Conservation (phyloP, 2,329 filamentous ascomycete species). For the Trichoderma asperellum region DNA sequence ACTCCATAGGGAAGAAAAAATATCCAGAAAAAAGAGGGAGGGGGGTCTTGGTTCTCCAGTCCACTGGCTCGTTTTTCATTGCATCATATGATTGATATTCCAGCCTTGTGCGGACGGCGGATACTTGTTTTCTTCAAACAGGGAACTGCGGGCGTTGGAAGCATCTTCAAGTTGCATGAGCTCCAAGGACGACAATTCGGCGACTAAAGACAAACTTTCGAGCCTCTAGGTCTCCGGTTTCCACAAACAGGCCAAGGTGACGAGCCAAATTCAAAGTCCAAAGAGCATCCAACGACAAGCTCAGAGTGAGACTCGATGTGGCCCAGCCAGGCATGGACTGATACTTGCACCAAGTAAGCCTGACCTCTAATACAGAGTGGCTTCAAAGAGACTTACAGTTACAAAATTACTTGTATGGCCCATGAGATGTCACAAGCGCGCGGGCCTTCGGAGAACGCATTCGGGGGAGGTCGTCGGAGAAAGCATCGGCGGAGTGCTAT, state of each 20-base stretch:
- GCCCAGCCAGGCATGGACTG: not conserved
- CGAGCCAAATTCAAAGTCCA: not conserved
- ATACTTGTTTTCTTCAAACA: not conserved
- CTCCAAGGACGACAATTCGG: constrained; percentile 3
- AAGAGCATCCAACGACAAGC: not conserved
- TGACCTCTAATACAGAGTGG: not conserved
- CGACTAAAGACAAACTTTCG: constrained; percentile 12
- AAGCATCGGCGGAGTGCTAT: constrained; percentile 11
- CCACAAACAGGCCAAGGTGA: not conserved
- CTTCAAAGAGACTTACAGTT: not conserved
- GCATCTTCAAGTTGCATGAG: constrained; percentile 8
- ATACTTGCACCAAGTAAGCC: not conserved
- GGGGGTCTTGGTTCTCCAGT: not conserved
- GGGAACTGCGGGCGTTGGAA: constrained; percentile 7
- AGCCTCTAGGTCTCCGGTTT: constrained; percentile 4
- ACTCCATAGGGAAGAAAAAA: not conserved
- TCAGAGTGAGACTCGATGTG: not conserved
- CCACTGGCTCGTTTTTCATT: not conserved
- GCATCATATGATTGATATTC: constrained; percentile 19
- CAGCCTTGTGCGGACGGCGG: not conserved
- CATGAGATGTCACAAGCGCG: not conserved
- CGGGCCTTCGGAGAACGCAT: not conserved
- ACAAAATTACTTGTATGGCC: not conserved
- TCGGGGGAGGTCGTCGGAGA: constrained; percentile 4
- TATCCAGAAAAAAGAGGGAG: not conserved